phyloP scores from a whole-genome alignment of 495 filamentous ascomycete species.

The Neurospora discreta region DNA sequence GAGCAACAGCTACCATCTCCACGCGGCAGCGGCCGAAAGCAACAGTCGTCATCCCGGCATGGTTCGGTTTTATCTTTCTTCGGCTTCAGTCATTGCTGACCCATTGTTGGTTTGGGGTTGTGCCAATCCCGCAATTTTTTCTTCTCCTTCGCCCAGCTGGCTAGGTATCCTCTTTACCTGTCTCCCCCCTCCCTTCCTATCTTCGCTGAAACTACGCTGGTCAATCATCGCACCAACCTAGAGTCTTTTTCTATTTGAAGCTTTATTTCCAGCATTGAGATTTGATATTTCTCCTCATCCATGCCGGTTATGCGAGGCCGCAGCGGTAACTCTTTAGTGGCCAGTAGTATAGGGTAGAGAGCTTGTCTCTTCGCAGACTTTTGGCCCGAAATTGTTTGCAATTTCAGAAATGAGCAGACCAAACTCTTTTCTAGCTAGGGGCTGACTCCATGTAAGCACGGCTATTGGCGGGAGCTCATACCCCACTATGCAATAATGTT shows the following conservation, averaged over 20 bases:
- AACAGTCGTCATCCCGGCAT: not conserved
- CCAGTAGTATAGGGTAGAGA: not conserved
- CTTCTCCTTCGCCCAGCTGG: not conserved
- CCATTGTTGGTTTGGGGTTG: not conserved
- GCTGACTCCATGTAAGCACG: not conserved
- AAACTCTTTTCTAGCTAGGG: not conserved
- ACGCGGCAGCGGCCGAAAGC: not conserved
- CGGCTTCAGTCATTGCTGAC: not conserved
- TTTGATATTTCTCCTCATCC: not conserved
- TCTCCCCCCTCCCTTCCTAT: not conserved
- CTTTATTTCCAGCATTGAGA: not conserved
- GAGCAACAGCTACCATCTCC: not conserved
- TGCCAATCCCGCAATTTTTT: not conserved
- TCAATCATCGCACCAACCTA: not conserved
- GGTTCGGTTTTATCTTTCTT: not conserved
- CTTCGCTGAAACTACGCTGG: not conserved
- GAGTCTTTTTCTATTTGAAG: not conserved
- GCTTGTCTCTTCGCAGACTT: not conserved
- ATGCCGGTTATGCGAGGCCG: not conserved
- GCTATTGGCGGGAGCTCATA: not conserved
- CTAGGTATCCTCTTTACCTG: not conserved
- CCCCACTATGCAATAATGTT: not conserved
- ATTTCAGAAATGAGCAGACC: not conserved
- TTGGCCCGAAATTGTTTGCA: not conserved
- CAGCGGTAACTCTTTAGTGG: not conserved